Conservation (phyloP, 371 early-diverging fungal species). For the Mortierella sp. region DNA sequence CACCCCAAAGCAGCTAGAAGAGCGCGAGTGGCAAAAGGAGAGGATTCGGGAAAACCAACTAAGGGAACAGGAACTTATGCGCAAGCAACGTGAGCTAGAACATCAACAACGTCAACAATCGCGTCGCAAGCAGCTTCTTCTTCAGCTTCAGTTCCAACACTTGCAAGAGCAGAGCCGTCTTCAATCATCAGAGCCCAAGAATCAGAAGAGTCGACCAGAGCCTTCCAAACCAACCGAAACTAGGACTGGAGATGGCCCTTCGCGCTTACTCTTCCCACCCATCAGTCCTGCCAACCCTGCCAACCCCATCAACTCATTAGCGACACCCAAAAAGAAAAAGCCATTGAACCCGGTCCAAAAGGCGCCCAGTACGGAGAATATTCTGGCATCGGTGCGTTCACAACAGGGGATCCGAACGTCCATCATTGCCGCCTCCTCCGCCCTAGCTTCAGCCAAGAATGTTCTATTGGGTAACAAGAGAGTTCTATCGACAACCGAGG, state of each 20-base stretch:
- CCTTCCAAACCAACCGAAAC: not conserved
- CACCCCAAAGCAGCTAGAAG: slow-evolving; percentile 13
- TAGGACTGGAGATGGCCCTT: not conserved
- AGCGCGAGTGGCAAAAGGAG: slow-evolving; percentile 27
- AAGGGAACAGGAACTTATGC: slow-evolving; percentile 31
- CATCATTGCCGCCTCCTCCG: slow-evolving; percentile 18
- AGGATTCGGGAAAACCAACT: slow-evolving; percentile 28
- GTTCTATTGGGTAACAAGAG: slow-evolving; percentile 38
- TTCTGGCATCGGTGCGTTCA: slow-evolving; percentile 43
- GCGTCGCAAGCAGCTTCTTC: slow-evolving; percentile 25
- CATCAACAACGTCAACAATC: slow-evolving; percentile 28
- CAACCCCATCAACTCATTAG: not conserved
- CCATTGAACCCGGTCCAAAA: slow-evolving; percentile 53
- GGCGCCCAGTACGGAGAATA: slow-evolving; percentile 52
- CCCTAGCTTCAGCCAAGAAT: slow-evolving; percentile 23
- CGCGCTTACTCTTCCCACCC: not conserved
- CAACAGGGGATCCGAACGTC: slow-evolving; percentile 13
- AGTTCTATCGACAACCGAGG: slow-evolving; percentile 23
- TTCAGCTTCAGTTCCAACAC: slow-evolving; percentile 35
- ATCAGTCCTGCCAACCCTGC: not conserved
- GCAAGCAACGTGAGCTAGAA: slow-evolving; percentile 23
- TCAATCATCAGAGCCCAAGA: slow-evolving; percentile 1
- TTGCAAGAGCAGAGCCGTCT: slow-evolving; percentile 14
- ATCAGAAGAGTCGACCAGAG: slow-evolving; percentile 3
- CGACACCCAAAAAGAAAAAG: slow-evolving; percentile 52